Evolutionary conservation across 371 early-diverging fungal genomes (phyloP).

Genomic region (Modicella reniformis): DNA sequence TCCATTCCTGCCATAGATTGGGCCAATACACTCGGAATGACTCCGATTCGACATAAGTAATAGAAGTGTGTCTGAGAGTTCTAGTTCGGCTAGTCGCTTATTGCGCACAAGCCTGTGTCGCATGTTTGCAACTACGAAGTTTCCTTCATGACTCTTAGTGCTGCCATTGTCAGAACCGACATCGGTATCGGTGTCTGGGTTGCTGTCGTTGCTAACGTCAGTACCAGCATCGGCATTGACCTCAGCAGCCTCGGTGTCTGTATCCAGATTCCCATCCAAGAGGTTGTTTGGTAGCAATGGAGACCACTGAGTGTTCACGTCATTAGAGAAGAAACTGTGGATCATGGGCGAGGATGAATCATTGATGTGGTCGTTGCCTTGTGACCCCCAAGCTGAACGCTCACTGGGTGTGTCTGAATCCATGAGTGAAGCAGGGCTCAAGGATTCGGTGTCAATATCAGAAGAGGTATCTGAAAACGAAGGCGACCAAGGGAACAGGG

Average conservation of each 20-base stretch:
- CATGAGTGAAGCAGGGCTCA: too few relatives aligned
- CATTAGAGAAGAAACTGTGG: not conserved
- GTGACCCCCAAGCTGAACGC: not conserved
- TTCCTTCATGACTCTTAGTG: too few relatives aligned
- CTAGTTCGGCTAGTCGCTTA: not conserved
- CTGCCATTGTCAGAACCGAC: too few relatives aligned
- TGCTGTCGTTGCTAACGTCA: too few relatives aligned
- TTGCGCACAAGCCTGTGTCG: not conserved
- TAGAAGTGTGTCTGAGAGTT: not conserved
- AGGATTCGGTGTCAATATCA: too few relatives aligned
- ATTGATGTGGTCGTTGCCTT: not conserved
- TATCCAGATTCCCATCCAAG: not conserved
- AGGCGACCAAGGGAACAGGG: not conserved
- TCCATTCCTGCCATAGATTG: constrained; percentile 6
- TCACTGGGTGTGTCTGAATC: not conserved
- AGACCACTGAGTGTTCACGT: not conserved
- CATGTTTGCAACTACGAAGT: not conserved
- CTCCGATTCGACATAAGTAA: not conserved
- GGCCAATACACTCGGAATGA: too few relatives aligned
- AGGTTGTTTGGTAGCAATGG: not conserved
- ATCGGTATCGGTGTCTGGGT: too few relatives aligned
- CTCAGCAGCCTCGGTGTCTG: too few relatives aligned
- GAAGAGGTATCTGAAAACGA: too few relatives aligned
- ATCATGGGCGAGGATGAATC: too few relatives aligned
- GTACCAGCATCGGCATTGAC: too few relatives aligned